Percentiles rank a stretch among this genome's conserved stretches.
phyloP scores from a whole-genome alignment of 495 filamentous ascomycete genomes.

The Podospora pseudopauciseta region DNA sequence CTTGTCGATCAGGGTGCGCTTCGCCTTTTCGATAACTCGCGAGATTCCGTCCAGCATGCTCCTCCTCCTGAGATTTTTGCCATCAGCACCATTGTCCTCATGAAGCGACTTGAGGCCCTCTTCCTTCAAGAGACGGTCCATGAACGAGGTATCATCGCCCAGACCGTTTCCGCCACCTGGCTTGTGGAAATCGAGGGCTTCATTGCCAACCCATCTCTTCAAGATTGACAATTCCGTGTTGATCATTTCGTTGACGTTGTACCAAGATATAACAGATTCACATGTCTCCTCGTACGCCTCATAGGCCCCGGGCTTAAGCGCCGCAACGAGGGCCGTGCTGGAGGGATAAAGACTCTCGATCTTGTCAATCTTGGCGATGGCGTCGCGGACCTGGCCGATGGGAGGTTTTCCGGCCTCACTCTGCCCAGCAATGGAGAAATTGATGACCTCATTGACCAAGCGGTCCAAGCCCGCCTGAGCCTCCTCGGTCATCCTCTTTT shows the following conservation, averaged over 20 bases:
- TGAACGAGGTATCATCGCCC: constrained; percentile 82
- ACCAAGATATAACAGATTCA: constrained; percentile 88
- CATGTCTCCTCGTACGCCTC: constrained; percentile 71
- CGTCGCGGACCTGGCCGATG: constrained; percentile 79
- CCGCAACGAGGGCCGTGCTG: constrained; percentile 62
- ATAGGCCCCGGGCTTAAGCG: constrained; percentile 70
- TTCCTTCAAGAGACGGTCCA: constrained; percentile 97
- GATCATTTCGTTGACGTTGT: constrained; percentile 97
- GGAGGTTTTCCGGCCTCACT: constrained; percentile 86
- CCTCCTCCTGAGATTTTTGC: constrained; percentile 48
- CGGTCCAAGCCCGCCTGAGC: constrained; percentile 63
- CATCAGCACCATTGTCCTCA: constrained; percentile 53
- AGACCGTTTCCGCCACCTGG: constrained; percentile 60
- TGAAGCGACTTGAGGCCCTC: constrained; percentile 90
- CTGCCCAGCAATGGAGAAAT: constrained; percentile 90
- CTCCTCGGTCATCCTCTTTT: constrained; percentile 80
- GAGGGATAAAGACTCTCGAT: constrained; percentile 83
- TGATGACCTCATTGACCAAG: constrained; percentile 78
- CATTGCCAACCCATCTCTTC: constrained; percentile 94
- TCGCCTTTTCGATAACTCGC: constrained; percentile 86
- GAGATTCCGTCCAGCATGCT: constrained; percentile 84
- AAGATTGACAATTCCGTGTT: constrained; percentile 88
- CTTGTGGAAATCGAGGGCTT: constrained; percentile 79
- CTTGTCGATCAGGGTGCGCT: constrained; percentile 84
- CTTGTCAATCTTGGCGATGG: constrained; percentile 83